Conservation (phyloP, 73 alveolate genomes). For the Vitrella brassicaformis region DNA sequence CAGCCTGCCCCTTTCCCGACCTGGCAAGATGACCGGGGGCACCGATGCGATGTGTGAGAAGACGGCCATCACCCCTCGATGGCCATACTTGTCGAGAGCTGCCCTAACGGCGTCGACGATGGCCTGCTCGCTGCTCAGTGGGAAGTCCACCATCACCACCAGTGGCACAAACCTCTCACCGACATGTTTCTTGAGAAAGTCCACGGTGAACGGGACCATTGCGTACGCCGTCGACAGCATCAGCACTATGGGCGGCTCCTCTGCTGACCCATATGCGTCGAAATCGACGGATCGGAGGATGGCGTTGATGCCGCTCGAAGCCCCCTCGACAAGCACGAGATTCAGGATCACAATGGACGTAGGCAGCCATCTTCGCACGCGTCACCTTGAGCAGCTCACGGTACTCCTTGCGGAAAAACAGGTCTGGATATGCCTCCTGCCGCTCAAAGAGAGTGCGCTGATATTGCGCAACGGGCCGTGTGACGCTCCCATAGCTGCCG, state of each 20-base stretch:
- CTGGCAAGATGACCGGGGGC: conserved; percentile 3
- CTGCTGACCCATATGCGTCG: background rate
- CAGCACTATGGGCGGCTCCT: too few species aligned
- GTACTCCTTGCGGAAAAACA: background rate
- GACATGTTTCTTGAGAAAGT: background rate
- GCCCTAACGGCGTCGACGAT: conserved; percentile 1
- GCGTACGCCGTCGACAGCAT: conserved; percentile 2
- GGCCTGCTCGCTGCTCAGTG: background rate
- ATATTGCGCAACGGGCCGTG: conserved; percentile 1
- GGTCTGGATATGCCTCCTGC: conserved; percentile 6
- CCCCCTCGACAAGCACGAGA: conserved; percentile 6
- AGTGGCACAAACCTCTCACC: background rate
- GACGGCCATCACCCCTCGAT: conserved; percentile 2
- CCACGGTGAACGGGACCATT: conserved; percentile 5
- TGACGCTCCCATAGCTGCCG: conserved; percentile 2
- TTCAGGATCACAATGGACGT: conserved; percentile 1
- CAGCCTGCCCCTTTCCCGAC: too few species aligned
- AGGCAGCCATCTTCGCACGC: conserved; percentile 2
- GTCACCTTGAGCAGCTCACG: background rate
- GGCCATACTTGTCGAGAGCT: background rate
- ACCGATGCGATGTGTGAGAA: conserved; percentile 4
- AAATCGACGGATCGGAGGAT: conserved; percentile 2
- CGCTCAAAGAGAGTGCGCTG: background rate
- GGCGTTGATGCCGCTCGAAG: conserved; percentile 5
- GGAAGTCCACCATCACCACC: background rate